Evolutionary conservation across 2,329 filamentous ascomycete genomes (phyloP).

Genomic region (Ophiostoma populinum): DNA sequence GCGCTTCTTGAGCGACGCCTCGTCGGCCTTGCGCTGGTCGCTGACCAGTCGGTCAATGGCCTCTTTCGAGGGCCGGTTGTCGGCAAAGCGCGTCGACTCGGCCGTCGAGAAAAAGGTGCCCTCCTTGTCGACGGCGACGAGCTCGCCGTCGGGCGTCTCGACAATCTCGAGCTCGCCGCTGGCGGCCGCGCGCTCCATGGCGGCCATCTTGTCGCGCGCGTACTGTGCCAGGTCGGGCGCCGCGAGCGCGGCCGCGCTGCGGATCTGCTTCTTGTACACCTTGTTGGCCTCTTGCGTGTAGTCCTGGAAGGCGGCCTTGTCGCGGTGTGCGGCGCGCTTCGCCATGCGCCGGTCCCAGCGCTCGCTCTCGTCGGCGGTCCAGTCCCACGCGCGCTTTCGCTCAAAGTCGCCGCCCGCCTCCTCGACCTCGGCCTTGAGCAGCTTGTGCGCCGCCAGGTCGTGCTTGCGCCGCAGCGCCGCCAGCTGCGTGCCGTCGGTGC

Average conservation of each 20-base stretch:
- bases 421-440: conserved; percentile 81
- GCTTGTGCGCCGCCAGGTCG: conserved; percentile 77
- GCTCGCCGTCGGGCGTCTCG: conserved; percentile 85
- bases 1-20: conserved; percentile 69
- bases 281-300: conserved; percentile 78
- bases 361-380: conserved; percentile 89
- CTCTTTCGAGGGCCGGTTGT: conserved; percentile 75
- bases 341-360: conserved; percentile 81
- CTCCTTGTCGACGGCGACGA: conserved; percentile 83
- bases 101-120: conserved; percentile 83
- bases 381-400: conserved; percentile 96
- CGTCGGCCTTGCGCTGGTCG: conserved; percentile 78
- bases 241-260: conserved; percentile 39
- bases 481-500: conserved; percentile 61
- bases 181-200: conserved; percentile 69
- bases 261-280: conserved; percentile 79
- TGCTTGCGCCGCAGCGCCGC: conserved; percentile 68
- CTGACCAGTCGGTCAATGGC: conserved; percentile 76
- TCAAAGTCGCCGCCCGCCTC: conserved; percentile 83
- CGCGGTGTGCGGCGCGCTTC: conserved; percentile 65
- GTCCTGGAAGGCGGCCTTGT: conserved; percentile 81
- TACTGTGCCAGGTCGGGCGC: conserved; percentile 69
- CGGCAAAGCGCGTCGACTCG: conserved; percentile 62
- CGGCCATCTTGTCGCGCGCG: conserved; percentile 67
- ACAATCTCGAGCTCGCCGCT: conserved; percentile 80